These are phyloP conservation scores for Sclerotinia minor DNA, from an alignment of 2,329 filamentous ascomycete genomes.

Conservation along the genomic window DNA sequence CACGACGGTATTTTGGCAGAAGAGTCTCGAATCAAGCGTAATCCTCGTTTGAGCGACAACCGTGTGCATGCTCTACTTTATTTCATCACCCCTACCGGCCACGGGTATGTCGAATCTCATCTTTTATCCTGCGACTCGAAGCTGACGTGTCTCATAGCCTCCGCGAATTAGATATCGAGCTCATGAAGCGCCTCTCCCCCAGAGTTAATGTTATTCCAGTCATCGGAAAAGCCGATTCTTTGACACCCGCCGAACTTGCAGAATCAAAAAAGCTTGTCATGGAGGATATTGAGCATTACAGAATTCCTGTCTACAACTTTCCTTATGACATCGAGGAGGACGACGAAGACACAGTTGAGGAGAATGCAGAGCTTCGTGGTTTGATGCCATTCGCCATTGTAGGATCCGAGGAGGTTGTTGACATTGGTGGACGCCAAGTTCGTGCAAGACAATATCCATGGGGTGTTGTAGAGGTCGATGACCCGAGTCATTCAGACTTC, in stretches of 20 bases:
- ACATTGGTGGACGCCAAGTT: slow-evolving; percentile 89
- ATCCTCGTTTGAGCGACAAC: slow-evolving; percentile 98
- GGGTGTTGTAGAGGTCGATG: slow-evolving; percentile 98
- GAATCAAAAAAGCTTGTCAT: slow-evolving; percentile 99
- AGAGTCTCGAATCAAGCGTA: slow-evolving; percentile 99
- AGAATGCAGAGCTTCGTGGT: slow-evolving; percentile 95
- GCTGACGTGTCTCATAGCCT: slow-evolving; percentile 58
- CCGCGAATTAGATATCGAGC: slow-evolving; percentile 97
- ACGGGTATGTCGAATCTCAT: slow-evolving; percentile 63
- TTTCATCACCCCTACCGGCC: slow-evolving; percentile 98
- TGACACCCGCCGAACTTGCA: slow-evolving; percentile 92
- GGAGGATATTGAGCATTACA: slow-evolving; percentile 99
- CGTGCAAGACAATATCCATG: slow-evolving; percentile 97
- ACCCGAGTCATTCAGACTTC: slow-evolving; percentile 98
- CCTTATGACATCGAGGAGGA: slow-evolving; percentile 99
- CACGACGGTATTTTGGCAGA: slow-evolving; percentile 99
- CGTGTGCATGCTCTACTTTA: slow-evolving; percentile 97
- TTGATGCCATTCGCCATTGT: slow-evolving; percentile 99
- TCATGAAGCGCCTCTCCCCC: slow-evolving; percentile 98
- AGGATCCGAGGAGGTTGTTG: slow-evolving; percentile 91
- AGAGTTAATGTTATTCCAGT: slow-evolving; percentile 99
- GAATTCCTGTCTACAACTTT: slow-evolving; percentile 99
- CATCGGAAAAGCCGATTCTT: slow-evolving; percentile 96
- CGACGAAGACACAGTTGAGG: slow-evolving; percentile 97
- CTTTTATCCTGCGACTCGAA: background rate